phyloP scores from a whole-genome alignment of 1,139 yeast species.

The Suhomyces ambrosiae region DNA sequence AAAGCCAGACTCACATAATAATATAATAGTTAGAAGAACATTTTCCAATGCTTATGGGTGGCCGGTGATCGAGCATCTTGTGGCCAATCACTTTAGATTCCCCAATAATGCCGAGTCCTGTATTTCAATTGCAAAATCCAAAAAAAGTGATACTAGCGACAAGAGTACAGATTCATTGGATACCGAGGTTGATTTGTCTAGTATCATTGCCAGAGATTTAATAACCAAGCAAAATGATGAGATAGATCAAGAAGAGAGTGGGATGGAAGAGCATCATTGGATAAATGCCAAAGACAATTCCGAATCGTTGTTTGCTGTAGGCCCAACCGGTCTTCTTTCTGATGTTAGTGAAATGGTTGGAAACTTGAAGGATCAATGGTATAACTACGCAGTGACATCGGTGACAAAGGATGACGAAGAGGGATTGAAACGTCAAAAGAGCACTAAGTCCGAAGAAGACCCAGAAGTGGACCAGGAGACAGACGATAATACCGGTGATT shows the following conservation, averaged over 20 bases:
- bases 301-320: constrained; percentile 62
- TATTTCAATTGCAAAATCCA: not conserved
- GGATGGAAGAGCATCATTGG: constrained; percentile 44
- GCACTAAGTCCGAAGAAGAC: not conserved
- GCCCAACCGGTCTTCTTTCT: constrained; percentile 70
- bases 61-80: constrained; percentile 87
- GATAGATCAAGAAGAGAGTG: constrained; percentile 29
- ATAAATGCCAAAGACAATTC: constrained; percentile 49
- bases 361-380: constrained; percentile 42
- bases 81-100: constrained; percentile 57
- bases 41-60: constrained; percentile 96
- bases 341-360: constrained; percentile 59
- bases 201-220: constrained; percentile 39
- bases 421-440: not conserved
- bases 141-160: not conserved
- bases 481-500: constrained; percentile 11
- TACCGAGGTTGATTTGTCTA: constrained; percentile 31
- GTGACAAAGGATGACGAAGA: constrained; percentile 1
- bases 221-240: constrained; percentile 37
- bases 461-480: constrained; percentile 1
- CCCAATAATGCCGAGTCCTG: not conserved
- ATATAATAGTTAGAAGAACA: constrained; percentile 83
- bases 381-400: constrained; percentile 22
- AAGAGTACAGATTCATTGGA: constrained; percentile 26
- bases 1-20: constrained; percentile 94